Evolutionary conservation across 2,329 filamentous ascomycete species (phyloP).

Genomic region (Fusarium proliferatum): DNA sequence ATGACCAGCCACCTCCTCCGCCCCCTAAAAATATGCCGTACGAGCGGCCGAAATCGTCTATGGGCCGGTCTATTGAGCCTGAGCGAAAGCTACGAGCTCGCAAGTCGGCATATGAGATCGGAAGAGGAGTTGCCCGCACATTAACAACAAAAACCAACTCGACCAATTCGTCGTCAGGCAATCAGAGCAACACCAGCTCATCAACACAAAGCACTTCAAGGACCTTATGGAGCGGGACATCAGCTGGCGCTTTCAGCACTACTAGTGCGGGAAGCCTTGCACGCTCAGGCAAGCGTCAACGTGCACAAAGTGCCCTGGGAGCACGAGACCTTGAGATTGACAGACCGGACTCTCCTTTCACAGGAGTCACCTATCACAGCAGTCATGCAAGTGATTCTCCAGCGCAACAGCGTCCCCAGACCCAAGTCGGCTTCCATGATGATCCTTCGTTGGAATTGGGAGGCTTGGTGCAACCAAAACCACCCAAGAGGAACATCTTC

Average conservation of each 20-base stretch:
- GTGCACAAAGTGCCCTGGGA: constrained; percentile 74
- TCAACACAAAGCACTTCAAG: constrained; percentile 83
- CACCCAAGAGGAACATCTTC: constrained; percentile 90
- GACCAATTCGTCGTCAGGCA: constrained; percentile 80
- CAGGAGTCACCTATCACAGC: constrained; percentile 89
- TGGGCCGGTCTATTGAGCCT: constrained; percentile 55
- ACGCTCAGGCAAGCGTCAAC: constrained; percentile 72
- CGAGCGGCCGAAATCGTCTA: constrained; percentile 69
- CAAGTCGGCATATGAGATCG: constrained; percentile 84
- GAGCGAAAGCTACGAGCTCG: constrained; percentile 67
- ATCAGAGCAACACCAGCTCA: constrained; percentile 77
- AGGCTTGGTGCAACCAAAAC: constrained; percentile 79
- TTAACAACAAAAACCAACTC: constrained; percentile 89
- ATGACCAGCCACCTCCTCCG: constrained; percentile 71
- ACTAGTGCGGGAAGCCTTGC: constrained; percentile 96
- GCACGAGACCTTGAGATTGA: constrained; percentile 66
- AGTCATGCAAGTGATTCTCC: constrained; percentile 76
- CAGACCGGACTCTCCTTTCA: constrained; percentile 73
- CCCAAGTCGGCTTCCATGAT: constrained; percentile 73
- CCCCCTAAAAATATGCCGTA: constrained; percentile 62
- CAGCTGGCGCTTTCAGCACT: constrained; percentile 89
- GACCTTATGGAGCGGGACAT: constrained; percentile 93
- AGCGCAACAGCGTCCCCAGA: constrained; percentile 68
- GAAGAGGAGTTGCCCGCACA: constrained; percentile 77
- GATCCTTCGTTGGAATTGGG: constrained; percentile 78